These are phyloP conservation scores for Diversispora eburnea DNA, from an alignment of 192 early-diverging fungal species.

Conservation along the genomic window DNA sequence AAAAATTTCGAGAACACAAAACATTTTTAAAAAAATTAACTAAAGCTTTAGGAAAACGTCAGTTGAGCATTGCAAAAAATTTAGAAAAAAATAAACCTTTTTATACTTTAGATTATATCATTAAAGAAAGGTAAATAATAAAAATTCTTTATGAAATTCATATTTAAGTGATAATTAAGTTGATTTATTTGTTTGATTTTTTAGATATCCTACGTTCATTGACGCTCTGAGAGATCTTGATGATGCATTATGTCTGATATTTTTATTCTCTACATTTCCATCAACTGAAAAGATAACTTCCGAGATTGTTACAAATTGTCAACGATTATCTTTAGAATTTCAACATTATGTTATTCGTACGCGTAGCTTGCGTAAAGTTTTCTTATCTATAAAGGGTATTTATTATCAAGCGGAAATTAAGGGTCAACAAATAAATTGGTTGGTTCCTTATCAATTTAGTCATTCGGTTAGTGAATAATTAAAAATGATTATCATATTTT, in stretches of 20 bases:
- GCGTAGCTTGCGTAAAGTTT: constrained; percentile 78
- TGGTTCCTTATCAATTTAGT: constrained; percentile 94
- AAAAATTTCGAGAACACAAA: constrained; percentile 92
- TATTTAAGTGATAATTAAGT: neutral
- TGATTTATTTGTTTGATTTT: neutral
- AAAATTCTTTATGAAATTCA: neutral
- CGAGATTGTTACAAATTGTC: constrained; percentile 69
- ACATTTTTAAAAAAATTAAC: constrained; percentile 81
- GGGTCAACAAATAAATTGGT: constrained; percentile 91
- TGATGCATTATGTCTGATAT: constrained; percentile 97
- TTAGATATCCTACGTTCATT: constrained; percentile 85
- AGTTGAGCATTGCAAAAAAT: constrained; percentile 72
- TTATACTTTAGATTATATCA: constrained; percentile 88
- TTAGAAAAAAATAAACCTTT: constrained; percentile 75
- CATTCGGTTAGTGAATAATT: constrained; percentile 52
- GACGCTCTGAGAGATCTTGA: constrained; percentile 94
- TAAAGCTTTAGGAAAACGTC: constrained; percentile 79
- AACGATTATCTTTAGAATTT: constrained; percentile 85
- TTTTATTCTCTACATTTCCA: constrained; percentile 90
- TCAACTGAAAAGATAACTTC: constrained; percentile 56
- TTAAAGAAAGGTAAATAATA: constrained; percentile 74
- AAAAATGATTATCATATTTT: constrained; percentile 2
- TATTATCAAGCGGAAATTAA: constrained; percentile 99
- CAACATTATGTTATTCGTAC: constrained; percentile 85
- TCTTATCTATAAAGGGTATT: constrained; percentile 98